phyloP scores from a whole-genome alignment of 139 green algal species.

The Chlorella sp. region DNA sequence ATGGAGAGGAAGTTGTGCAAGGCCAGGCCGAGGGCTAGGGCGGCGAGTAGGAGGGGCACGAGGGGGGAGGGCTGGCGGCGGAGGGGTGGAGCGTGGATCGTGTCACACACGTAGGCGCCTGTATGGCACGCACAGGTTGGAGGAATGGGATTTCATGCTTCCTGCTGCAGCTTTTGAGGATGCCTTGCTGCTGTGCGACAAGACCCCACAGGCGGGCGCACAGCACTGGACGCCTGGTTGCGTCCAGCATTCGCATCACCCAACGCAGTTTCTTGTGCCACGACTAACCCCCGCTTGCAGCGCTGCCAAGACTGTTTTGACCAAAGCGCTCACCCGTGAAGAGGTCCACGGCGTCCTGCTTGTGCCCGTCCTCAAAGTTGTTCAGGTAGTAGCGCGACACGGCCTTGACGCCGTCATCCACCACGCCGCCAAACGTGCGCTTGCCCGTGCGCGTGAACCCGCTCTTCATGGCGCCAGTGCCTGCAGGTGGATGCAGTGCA shows the following conservation, averaged over 20 bases:
- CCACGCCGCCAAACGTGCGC: slow-evolving; percentile 63
- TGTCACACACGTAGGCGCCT: background rate
- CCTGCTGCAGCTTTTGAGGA: too few relatives aligned
- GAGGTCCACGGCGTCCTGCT: slow-evolving; percentile 85
- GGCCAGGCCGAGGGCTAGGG: slow-evolving; percentile 13
- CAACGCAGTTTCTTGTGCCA: too few relatives aligned
- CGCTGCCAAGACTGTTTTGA: too few relatives aligned
- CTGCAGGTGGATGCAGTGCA: too few relatives aligned
- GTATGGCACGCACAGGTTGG: background rate
- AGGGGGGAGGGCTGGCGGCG: slow-evolving; percentile 32
- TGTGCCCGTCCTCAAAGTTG: slow-evolving; percentile 83
- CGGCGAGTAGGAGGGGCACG: slow-evolving; percentile 17
- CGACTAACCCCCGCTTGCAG: too few relatives aligned
- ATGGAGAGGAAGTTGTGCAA: slow-evolving; percentile 1
- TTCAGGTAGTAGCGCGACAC: slow-evolving; percentile 82
- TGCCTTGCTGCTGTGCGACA: too few relatives aligned
- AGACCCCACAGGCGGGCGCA: too few relatives aligned
- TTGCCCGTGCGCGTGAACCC: slow-evolving; percentile 87
- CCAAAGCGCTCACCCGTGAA: slow-evolving; percentile 40
- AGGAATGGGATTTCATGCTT: too few relatives aligned
- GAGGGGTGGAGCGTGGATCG: slow-evolving; percentile 15
- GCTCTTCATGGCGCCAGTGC: slow-evolving; percentile 76
- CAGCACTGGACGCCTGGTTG: too few relatives aligned
- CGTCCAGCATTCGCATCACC: too few relatives aligned
- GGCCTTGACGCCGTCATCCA: slow-evolving; percentile 78